Evolutionary conservation across 2,329 filamentous ascomycete species (phyloP).

Genomic region (Aschersonia sp.): DNA sequence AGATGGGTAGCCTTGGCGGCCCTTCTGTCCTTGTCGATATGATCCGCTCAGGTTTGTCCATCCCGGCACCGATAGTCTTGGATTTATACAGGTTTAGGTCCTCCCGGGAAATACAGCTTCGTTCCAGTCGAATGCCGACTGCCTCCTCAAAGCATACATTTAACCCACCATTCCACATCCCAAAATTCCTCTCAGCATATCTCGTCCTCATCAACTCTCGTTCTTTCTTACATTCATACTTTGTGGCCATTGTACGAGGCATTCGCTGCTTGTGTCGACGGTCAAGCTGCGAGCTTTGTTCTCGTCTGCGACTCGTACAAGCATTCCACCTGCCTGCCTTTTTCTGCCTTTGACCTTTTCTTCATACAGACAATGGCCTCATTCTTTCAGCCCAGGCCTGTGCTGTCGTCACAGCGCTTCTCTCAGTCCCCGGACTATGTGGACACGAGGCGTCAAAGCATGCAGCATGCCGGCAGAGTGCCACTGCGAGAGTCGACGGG

Average conservation of each 20-base stretch:
- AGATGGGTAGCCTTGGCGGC: constrained; percentile 10
- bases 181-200: constrained; percentile 29
- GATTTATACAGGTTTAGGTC: constrained; percentile 21
- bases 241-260: constrained; percentile 13
- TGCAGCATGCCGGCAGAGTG: constrained; percentile 19
- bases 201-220: constrained; percentile 21
- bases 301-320: constrained; percentile 12
- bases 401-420: constrained; percentile 36
- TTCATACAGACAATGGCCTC: constrained; percentile 17
- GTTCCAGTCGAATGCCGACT: constrained; percentile 22
- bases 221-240: constrained; percentile 14
- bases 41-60: constrained; percentile 14
- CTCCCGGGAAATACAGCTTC: constrained; percentile 15
- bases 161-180: constrained; percentile 27
- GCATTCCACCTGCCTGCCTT: constrained; percentile 16
- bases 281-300: constrained; percentile 10
- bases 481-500: constrained; percentile 38
- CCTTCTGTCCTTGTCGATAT: constrained; percentile 16
- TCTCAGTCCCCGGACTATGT: constrained; percentile 31
- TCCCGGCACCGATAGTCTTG: constrained; percentile 19
- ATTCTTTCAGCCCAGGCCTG: constrained; percentile 27
- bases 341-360: constrained; percentile 6
- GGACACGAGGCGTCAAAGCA: constrained; percentile 25
- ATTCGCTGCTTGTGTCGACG: constrained; percentile 9
- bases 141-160: constrained; percentile 22